Evolutionary conservation across 192 early-diverging fungal species (phyloP), one percentile per base, ranked within the genome.

Genomic region (Podochytrium sp.): DNA sequence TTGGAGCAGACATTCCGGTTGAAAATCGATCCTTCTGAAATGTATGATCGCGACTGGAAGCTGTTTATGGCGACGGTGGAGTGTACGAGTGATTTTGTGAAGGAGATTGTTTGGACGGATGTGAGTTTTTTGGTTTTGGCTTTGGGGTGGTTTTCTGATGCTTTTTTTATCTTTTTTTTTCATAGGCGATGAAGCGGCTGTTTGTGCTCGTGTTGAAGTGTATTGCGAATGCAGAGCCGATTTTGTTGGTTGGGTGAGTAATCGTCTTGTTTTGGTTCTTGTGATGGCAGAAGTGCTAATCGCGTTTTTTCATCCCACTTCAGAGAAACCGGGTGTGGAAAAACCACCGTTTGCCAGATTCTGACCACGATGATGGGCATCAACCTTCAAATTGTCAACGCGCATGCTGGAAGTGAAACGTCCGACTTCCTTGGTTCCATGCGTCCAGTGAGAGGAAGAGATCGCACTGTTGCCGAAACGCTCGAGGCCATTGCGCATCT

Each of bases 341-440:
- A 98, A 78, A 99, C 98, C 7, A 98, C 96, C 25, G 94, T 98
- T 2, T 96, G 94, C 79, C 95, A 99, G 79, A 90, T 99, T 81
- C 76, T 99, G 10, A 90, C 95, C 0, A 80, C 88, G 18, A 79
- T 93, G 12, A 83, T 83, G 29, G 58, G 76, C 4, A 82, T 84
- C 35, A 84, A 87, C 23, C 80, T 99, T 41, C 89, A 91, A 64
- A 92, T 96, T 55, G 93, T 99, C 59, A 99, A 98, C 78, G 96
- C 95, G 75, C 97, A 99, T 76, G 96, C 97, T 75, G 91, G 95
- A 78, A 93, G 94, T 7, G 97, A 99, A 80, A 94, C 95, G 16
- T 85, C 91, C 1, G 97, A 99, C 80, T 88, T 99, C 25, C 81
- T 99, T 40, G 97, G 97, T 65, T 91, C 92, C 18, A 95, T 96